Base-by-base conservation (phyloP, 139 green algal genomes). In the Coelastrella sp. region DNA sequence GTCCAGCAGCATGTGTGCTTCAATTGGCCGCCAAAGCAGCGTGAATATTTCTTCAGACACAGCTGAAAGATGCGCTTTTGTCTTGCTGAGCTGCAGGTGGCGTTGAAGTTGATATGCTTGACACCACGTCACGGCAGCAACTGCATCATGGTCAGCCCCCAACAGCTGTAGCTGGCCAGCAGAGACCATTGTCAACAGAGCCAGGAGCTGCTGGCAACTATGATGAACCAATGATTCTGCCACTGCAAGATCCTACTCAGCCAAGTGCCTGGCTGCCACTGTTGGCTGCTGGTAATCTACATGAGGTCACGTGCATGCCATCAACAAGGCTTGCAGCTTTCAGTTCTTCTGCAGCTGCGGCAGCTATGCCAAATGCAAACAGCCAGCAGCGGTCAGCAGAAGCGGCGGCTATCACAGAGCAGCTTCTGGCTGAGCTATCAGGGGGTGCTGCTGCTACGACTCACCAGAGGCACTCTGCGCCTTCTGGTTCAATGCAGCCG, bases 321-420 rank as follows among this genome's bases (percentile, higher is more conserved):
- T 23, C 71, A 32, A 43, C 71, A 38, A 43, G 45, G 1, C 4
- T 40, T 32, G 13, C 45, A 80, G 72, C 11, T 13, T 25, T 37
- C 15, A 48, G 35, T 45, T 30, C 41, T 62, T 41, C 25, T 8
- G 25, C 69, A 41, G 69, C 69, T 38, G 69, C 23, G 30, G 25
- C 40, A 57, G 4, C 67, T 27, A n/a, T 4, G 40, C 41, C 21
- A 27, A 15, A 32, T 74, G 35, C 34, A 5, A 45, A 15, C 66
- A 45, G 9, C 17, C 34, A 45, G 50, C 35, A 48, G 30, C 45
- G 48, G 3, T 21, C 48, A 32, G 48, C 72, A 2, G 51, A 34
- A 34, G 72, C 75, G 71, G 75, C 75, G 27, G 53, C 75, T 19
- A 53, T 53, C 9, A 53, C 75, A 30, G 51, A 82, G 2, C 75